Base-by-base conservation (phyloP, 116 monocot genomes). In the Cymodocea nodosa region DNA sequence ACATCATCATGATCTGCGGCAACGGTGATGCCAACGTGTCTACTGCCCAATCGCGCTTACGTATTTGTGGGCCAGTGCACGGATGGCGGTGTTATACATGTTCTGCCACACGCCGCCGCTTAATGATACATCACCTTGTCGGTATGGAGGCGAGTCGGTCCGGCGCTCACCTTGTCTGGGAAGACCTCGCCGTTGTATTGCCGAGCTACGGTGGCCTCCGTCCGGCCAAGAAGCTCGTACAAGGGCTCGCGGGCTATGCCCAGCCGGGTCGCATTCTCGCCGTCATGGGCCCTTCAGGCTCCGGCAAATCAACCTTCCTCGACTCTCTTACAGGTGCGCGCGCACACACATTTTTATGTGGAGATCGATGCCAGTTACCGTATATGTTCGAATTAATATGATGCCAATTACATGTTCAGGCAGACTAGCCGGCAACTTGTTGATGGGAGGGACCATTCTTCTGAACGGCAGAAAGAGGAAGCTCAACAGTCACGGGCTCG, bases 241-340 rank as follows among this genome's bases (percentile, higher is more conserved):
- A 82, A 0, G 85, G 97, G 25, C 79, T 97, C 5, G 82, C 60
- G 57, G 97, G 97, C 5, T 97, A 78, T 58, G 97, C 97, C 16
- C 50, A 66, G 49, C 91, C 97, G 0, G 97, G 97, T 6, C 74
- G 88, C 54, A 64, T 97, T 25, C 51, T 88, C 75, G 97, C 91
- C 15, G 74, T 97, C 60, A 87, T 97, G 87, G 97, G 97, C 9
- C 97, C 97, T 0, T 97, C 97, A 0, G 97, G 97, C 24, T 83
- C 91, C 19, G 97, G 97, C 51, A 97, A 97, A 58, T 97, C 97
- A 15, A 90, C 91, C 0, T 85, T 97, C 14, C 85, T 97, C 4
- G 91, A 97, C 49, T 78, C 97, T 22, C 50, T 97, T 10, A 69
- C 97, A 70, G 97, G 95, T 95, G 22, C 11, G 19, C 23, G 9